phyloP scores from a whole-genome alignment of 495 filamentous ascomycete genomes.

The Hypoxylon crocopeplum region DNA sequence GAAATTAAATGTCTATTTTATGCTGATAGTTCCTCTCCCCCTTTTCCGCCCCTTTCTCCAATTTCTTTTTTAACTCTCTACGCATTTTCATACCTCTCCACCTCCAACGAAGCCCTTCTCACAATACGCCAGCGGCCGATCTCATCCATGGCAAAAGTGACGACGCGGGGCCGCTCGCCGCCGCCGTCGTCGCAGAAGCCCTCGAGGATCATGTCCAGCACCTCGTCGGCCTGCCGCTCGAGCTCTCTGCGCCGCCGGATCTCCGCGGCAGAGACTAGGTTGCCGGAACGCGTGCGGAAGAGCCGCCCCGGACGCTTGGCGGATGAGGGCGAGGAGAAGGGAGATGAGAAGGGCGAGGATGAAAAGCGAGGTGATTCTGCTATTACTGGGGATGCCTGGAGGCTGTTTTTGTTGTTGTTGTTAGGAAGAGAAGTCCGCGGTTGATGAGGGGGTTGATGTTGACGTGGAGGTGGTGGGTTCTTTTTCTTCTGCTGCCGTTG shows the following conservation, averaged over 20 bases:
- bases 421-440: neutral
- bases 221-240: conserved; percentile 20
- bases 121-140: conserved; percentile 43
- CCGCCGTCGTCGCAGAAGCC: conserved; percentile 10
- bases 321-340: conserved; percentile 5
- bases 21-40: neutral
- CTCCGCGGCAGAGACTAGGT: conserved; percentile 25
- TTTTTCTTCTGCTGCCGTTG: conserved; percentile 9
- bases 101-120: conserved; percentile 33
- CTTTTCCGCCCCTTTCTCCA: neutral
- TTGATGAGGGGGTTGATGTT: neutral
- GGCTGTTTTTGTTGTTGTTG: neutral
- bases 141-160: conserved; percentile 29
- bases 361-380: conserved; percentile 7
- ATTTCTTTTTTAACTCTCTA: neutral
- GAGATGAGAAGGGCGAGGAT: conserved; percentile 4
- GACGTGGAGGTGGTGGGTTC: neutral
- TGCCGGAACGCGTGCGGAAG: conserved; percentile 39
- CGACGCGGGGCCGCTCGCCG: neutral
- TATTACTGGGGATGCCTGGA: neutral
- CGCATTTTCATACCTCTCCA: conserved; percentile 29
- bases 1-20: neutral
- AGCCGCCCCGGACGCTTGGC: conserved; percentile 19
- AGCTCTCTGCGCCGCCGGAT: conserved; percentile 29
- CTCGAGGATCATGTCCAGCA: conserved; percentile 34